A percentile compares a stretch with the other conserved stretches of the same genome.
Conservation (phyloP, 108 stramenopile genomes). For the Cyclotella sp. region DNA sequence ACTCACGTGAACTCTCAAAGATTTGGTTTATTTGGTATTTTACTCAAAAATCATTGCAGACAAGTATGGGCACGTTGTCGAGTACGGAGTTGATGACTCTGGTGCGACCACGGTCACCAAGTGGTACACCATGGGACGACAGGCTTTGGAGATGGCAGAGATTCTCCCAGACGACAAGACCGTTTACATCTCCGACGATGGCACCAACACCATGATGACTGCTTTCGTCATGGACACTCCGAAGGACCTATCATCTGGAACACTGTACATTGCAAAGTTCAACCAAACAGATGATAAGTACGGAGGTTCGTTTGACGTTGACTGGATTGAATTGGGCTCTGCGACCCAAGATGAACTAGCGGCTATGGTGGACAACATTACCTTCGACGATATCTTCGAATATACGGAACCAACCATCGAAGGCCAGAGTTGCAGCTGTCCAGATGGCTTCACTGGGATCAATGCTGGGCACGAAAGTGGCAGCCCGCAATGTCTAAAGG, state of each 20-base stretch:
- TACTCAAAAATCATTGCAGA: not conserved
- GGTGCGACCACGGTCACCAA: conserved; percentile 15
- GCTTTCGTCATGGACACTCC: conserved; percentile 28
- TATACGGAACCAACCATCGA: conserved; percentile 3
- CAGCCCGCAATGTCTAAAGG: conserved; percentile 1
- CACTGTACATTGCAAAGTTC: conserved; percentile 10
- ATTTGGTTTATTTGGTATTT: not conserved
- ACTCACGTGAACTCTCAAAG: too few species aligned
- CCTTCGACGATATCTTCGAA: conserved; percentile 19
- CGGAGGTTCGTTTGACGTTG: conserved; percentile 17
- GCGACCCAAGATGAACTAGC: conserved; percentile 17
- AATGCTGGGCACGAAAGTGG: not conserved
- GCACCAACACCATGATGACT: conserved; percentile 15
- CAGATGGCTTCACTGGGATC: conserved; percentile 12
- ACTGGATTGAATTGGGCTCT: conserved; percentile 18
- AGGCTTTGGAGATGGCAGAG: conserved; percentile 17
- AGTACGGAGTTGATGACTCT: conserved; percentile 14
- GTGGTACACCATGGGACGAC: conserved; percentile 22
- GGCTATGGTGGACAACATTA: conserved; percentile 6
- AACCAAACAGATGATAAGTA: conserved; percentile 17
- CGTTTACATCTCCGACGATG: conserved; percentile 23
- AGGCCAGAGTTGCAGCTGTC: conserved; percentile 2
- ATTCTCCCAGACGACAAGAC: conserved; percentile 25
- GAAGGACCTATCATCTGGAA: conserved; percentile 20
- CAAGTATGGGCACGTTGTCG: conserved; percentile 23